phyloP scores from a whole-genome alignment of 805 yeast genomes.

The Metschnikowia gruessii region DNA sequence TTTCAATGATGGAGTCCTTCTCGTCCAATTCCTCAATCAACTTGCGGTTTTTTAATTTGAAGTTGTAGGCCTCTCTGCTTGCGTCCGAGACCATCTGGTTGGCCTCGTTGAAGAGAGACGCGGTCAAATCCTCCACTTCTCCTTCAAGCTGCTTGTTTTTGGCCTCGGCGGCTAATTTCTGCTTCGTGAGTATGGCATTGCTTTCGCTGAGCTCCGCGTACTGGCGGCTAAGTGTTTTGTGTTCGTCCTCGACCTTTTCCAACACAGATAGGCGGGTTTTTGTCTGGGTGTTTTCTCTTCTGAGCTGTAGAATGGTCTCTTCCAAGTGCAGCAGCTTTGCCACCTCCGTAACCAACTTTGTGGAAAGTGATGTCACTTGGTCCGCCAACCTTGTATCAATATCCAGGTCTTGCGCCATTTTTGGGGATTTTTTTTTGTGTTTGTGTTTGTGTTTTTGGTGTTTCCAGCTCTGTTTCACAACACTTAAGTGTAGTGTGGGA shows the following conservation, averaged over 20 bases:
- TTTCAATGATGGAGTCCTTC: slow-evolving; percentile 62
- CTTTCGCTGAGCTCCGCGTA: slow-evolving; percentile 29
- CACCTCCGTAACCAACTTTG: slow-evolving; percentile 58
- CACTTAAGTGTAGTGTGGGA: too few relatives aligned
- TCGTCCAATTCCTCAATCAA: slow-evolving; percentile 56
- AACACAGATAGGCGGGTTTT: slow-evolving; percentile 21
- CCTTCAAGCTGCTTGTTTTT: slow-evolving; percentile 59
- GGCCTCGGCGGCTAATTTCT: slow-evolving; percentile 49
- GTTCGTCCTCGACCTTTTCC: slow-evolving; percentile 27
- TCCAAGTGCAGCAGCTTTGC: slow-evolving; percentile 56
- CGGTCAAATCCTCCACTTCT: slow-evolving; percentile 79
- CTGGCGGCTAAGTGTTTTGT: slow-evolving; percentile 26
- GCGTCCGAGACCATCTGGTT: slow-evolving; percentile 82
- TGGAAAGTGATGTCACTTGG: slow-evolving; percentile 56
- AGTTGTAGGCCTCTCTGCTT: slow-evolving; percentile 59
- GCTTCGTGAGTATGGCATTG: slow-evolving; percentile 25
- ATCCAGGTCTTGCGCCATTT: slow-evolving; percentile 19
- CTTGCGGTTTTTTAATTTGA: slow-evolving; percentile 56
- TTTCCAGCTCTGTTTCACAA: too few relatives aligned
- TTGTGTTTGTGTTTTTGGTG: too few relatives aligned
- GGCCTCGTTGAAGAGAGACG: slow-evolving; percentile 78
- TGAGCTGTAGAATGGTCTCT: slow-evolving; percentile 41
- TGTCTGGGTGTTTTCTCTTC: slow-evolving; percentile 31
- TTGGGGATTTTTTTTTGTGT: not conserved
- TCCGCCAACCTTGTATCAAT: slow-evolving; percentile 44